These are phyloP conservation scores for Podosphaera fusca DNA, from an alignment of 2,329 filamentous ascomycete species.

Conservation along the genomic window DNA sequence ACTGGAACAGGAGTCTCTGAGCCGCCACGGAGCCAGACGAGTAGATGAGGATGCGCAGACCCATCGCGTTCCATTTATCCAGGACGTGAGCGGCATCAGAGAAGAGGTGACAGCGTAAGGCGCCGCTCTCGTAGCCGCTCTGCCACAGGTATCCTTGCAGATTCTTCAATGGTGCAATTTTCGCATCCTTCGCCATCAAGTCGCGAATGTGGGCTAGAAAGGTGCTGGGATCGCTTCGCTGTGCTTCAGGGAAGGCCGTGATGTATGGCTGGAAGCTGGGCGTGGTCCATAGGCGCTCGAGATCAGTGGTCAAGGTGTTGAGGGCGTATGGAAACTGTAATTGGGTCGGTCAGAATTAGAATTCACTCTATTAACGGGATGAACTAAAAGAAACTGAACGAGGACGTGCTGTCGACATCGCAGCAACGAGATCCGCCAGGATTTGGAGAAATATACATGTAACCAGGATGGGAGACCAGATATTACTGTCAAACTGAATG, in stretches of 20 bases:
- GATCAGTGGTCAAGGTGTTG: conserved; percentile 35
- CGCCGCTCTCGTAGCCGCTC: conserved; percentile 45
- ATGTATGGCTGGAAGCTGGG: conserved; percentile 42
- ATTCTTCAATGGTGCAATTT: conserved; percentile 53
- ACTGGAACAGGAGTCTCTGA: conserved; percentile 56
- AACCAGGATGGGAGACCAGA: no score
- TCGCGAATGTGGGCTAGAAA: conserved; percentile 46
- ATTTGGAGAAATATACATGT: no score
- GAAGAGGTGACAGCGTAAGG: conserved; percentile 51
- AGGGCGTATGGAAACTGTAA: conserved; percentile 57
- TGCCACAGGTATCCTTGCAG: conserved; percentile 64
- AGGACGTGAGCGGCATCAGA: conserved; percentile 46
- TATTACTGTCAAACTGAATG: no score
- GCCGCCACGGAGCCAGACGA: conserved; percentile 61
- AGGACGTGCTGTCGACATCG: no score
- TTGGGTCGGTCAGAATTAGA: neutral
- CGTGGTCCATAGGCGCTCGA: conserved; percentile 43
- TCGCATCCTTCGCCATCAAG: conserved; percentile 48
- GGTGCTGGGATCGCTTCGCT: conserved; percentile 31
- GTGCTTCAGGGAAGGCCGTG: conserved; percentile 44
- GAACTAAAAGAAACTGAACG: no score
- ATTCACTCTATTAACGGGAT: no score
- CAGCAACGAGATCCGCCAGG: no score
- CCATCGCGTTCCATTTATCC: conserved; percentile 30
- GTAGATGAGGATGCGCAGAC: conserved; percentile 46